Conservation (phyloP, 768 basidiomycete genomes). For the Guyanaporus albipodus region DNA sequence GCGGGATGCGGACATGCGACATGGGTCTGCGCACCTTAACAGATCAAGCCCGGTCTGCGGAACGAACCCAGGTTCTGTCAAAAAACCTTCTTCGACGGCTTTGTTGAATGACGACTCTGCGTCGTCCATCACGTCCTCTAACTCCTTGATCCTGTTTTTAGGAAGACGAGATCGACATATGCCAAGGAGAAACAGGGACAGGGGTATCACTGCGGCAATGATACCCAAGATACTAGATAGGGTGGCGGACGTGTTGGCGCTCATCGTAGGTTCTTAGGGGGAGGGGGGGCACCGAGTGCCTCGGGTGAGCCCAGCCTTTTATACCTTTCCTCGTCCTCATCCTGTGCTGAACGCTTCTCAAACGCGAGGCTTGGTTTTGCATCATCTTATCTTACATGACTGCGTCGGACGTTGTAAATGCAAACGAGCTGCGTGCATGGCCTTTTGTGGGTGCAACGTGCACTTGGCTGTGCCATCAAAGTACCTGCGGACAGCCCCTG, state of each 20-base stretch:
- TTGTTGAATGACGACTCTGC: neutral
- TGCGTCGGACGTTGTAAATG: no score
- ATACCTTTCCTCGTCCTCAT: neutral
- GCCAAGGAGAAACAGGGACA: neutral
- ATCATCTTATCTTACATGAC: no score
- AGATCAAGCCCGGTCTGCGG: neutral
- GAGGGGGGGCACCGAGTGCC: no score
- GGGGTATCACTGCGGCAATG: neutral
- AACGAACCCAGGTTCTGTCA: neutral
- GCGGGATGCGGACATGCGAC: no score
- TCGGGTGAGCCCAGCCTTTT: neutral
- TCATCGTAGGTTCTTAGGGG: no score
- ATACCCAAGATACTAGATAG: conserved; percentile 7
- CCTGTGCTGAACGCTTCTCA: neutral
- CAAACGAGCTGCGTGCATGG: no score
- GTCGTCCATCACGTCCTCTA: conserved; percentile 2
- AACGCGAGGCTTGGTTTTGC: neutral
- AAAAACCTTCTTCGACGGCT: conserved; percentile 5
- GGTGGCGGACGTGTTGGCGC: neutral
- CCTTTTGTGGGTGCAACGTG: conserved; percentile 8
- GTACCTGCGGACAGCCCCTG: no score
- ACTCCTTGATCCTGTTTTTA: conserved; percentile 1
- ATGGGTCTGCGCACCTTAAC: neutral
- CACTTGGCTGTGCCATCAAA: no score
- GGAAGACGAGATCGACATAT: conserved; percentile 3